Base-by-base conservation (phyloP, 306 rosid genomes). In the Urtica urens region DNA sequence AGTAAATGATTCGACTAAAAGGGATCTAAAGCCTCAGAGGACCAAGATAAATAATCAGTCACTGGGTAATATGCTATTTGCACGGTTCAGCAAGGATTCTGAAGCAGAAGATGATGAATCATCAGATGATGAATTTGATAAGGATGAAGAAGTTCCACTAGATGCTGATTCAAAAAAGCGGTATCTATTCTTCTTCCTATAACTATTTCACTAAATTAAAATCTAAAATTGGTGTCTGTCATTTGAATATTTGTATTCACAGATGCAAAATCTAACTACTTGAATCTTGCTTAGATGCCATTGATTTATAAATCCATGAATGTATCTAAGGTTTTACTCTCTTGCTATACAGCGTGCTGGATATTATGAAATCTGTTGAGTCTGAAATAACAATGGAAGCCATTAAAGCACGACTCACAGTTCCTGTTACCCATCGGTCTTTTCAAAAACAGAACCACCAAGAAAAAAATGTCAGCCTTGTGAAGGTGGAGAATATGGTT, bases 401-500 rank as follows among this genome's bases (percentile, higher is more conserved):
- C 40, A 76, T 90, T 25, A 38, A 61, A 47, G 30, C 52, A 76
- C 79, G 71, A 58, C 81, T 75, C 57, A 73, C 72, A 55, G 57
- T 73, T 60, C 68, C 73, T 46, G 63, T 76, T 30, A 72, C 92
- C 67, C 84, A 81, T 55, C 26, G 72, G 18, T 33, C 57, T 44
- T 68, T 74, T 0, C 59, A 65, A 38, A 80, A 48, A 53, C 46
- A 21, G 59, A 49, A 60, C 14, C 82, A 77, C 59, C n/a, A n/a
- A n/a, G 99, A 85, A 45, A 85, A 47, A 15, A n/a, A 33, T 71
- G 79, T 85, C 52, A 81, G 81, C 25, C 28, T 55, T 51, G 99
- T 95, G 28, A 90, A 82, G 76, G 68, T 90, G 82, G 95, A 85
- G 61, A 85, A 80, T 27, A 69, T 92, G 53, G 79, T 81, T 59